A percentile compares a stretch with the other conserved stretches of the same genome.
Evolutionary conservation across 352 stramenopile genomes (phyloP).

Genomic region (Globisporangium polare): DNA sequence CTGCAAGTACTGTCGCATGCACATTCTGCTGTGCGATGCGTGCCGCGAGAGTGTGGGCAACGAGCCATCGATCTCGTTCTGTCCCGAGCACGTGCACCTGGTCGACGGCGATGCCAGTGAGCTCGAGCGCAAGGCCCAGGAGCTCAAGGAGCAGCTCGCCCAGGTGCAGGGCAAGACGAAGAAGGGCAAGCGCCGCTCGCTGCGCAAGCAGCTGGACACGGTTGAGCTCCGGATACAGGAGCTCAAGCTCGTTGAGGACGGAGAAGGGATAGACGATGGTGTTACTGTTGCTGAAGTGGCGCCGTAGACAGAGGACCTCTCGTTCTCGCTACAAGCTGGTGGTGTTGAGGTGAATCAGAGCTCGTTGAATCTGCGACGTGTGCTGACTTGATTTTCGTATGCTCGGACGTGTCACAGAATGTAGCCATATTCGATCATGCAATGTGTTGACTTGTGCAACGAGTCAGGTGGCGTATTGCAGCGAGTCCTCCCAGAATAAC

Average conservation of each 20-base stretch:
- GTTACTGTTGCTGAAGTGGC: background rate
- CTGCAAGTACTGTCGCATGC: conserved; percentile 76
- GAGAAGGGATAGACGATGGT: background rate
- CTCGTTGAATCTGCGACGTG: background rate
- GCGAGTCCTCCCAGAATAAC: background rate
- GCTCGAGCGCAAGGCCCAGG: conserved; percentile 25
- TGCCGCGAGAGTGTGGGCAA: conserved; percentile 35
- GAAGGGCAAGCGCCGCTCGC: conserved; percentile 68
- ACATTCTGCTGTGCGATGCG: conserved; percentile 64
- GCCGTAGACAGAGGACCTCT: conserved; percentile 1
- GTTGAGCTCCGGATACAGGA: conserved; percentile 60
- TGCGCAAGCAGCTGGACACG: conserved; percentile 79
- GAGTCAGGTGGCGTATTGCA: background rate
- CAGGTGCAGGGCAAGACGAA: conserved; percentile 36
- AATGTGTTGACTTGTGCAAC: background rate
- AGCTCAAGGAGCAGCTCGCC: conserved; percentile 31
- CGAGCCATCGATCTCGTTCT: conserved; percentile 36
- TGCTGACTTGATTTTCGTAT: background rate
- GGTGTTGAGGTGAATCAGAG: background rate
- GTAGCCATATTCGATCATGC: background rate
- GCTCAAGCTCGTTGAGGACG: conserved; percentile 8
- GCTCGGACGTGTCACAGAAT: background rate
- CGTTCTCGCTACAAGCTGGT: too few relatives aligned
- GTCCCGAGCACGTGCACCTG: conserved; percentile 48
- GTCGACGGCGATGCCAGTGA: conserved; percentile 37